Evolutionary conservation across 2,329 filamentous ascomycete species (phyloP).

Genomic region (Endoconidiophora laricicola): DNA sequence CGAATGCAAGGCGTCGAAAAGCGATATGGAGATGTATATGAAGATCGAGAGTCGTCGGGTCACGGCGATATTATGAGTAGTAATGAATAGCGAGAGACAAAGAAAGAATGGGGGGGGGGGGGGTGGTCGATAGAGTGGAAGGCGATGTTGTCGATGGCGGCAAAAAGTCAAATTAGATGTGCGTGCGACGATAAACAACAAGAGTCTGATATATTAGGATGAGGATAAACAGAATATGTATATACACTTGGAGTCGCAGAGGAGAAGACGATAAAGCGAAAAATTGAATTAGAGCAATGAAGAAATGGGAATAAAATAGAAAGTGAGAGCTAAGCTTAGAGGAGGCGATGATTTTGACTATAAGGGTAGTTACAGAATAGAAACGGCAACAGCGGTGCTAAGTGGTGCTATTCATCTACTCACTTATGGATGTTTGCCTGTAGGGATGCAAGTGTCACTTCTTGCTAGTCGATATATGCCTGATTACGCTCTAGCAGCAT

Average conservation of each 20-base stretch:
- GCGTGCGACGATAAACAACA: too few species aligned
- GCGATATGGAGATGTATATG: neutral
- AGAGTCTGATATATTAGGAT: neutral
- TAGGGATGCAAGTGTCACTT: too few species aligned
- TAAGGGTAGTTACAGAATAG: neutral
- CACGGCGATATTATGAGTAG: neutral
- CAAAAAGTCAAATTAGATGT: too few species aligned
- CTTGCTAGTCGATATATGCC: too few species aligned
- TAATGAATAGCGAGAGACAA: neutral
- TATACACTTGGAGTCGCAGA: conserved; percentile 5
- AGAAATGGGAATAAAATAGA: neutral
- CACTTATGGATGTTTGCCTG: too few species aligned
- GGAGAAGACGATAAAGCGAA: neutral
- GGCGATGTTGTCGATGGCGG: too few species aligned
- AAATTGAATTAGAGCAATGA: neutral
- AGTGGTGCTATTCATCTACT: too few species aligned
- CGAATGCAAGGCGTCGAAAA: neutral
- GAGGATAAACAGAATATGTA: neutral
- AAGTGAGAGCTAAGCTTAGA: neutral
- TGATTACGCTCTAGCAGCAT: too few species aligned
- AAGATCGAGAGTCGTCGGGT: neutral
- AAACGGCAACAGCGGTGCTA: too few species aligned
- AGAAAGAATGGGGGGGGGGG: too few species aligned
- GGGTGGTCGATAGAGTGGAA: too few species aligned
- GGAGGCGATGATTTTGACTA: conserved; percentile 6